These are phyloP conservation scores for Tulasnella sp. DNA, from an alignment of 768 basidiomycete species.

Conservation along the genomic window DNA sequence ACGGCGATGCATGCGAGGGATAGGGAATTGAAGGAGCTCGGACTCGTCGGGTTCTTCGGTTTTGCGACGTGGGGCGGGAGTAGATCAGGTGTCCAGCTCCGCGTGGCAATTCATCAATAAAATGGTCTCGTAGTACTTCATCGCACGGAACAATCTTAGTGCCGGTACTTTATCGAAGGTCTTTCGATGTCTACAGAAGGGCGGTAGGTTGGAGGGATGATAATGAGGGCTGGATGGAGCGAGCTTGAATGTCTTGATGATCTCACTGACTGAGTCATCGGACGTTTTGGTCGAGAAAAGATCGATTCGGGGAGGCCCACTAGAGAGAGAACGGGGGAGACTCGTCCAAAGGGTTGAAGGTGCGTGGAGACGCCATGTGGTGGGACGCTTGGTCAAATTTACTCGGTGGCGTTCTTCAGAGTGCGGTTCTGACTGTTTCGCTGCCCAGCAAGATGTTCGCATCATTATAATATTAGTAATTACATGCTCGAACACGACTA, in stretches of 20 bases:
- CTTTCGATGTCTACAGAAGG: too few species aligned
- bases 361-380: too few species aligned
- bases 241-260: slow-evolving; percentile 52
- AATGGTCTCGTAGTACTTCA: neutral
- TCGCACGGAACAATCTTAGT: neutral
- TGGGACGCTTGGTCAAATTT: too few species aligned
- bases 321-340: neutral
- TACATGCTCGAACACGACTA: too few species aligned
- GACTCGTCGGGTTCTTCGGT: neutral
- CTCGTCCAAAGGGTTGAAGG: neutral
- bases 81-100: neutral
- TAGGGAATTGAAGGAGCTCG: slow-evolving; percentile 28
- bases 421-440: too few species aligned
- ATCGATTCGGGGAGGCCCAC: slow-evolving; percentile 67
- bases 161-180: slow-evolving; percentile 16
- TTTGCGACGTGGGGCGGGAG: slow-evolving; percentile 1
- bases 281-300: slow-evolving; percentile 80
- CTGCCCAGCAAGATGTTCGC: too few species aligned
- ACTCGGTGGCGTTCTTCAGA: too few species aligned
- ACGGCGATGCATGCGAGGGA: neutral
- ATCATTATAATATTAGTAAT: too few species aligned
- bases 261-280: slow-evolving; percentile 90
- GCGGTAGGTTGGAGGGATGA: neutral
- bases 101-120: neutral
- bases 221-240: slow-evolving; percentile 7